Evolutionary conservation across 139 green algal genomes (phyloP).

Genomic region (Edaphochlamys debaryana): DNA sequence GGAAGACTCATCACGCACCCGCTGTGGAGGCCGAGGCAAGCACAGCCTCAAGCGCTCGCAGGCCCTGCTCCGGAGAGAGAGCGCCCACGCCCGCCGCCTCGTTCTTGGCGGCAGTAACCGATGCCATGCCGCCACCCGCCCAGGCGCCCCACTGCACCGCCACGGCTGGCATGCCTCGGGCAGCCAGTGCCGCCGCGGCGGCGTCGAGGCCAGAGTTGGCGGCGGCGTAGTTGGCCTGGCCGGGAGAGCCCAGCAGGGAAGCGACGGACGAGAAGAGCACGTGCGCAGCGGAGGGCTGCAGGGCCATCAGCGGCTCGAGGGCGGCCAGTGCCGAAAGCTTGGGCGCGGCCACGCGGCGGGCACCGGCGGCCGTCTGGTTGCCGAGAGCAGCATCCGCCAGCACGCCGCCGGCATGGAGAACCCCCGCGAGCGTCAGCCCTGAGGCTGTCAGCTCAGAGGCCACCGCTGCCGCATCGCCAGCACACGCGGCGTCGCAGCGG

Average conservation of each 20-base stretch:
- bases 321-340: conserved; percentile 52
- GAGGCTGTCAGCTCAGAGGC: conserved; percentile 56
- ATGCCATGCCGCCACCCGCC: conserved; percentile 68
- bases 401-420: conserved; percentile 64
- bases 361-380: conserved; percentile 21
- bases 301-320: neutral
- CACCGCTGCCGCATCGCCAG: neutral
- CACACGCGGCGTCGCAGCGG: conserved; percentile 10
- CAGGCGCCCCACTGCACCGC: conserved; percentile 83
- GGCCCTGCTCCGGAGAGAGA: conserved; percentile 54
- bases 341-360: conserved; percentile 58
- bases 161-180: conserved; percentile 34
- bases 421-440: conserved; percentile 28
- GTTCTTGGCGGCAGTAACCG: conserved; percentile 58
- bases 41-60: conserved; percentile 59
- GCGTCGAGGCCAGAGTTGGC: conserved; percentile 70
- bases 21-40: no score
- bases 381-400: conserved; percentile 54
- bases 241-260: conserved; percentile 80
- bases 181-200: neutral
- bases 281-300: conserved; percentile 12
- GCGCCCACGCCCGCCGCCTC: conserved; percentile 69
- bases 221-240: conserved; percentile 85
- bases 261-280: conserved; percentile 88
- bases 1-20: no score